Evolutionary conservation across 1,139 yeast genomes (phyloP).

Genomic region (Diutina catenulata): DNA sequence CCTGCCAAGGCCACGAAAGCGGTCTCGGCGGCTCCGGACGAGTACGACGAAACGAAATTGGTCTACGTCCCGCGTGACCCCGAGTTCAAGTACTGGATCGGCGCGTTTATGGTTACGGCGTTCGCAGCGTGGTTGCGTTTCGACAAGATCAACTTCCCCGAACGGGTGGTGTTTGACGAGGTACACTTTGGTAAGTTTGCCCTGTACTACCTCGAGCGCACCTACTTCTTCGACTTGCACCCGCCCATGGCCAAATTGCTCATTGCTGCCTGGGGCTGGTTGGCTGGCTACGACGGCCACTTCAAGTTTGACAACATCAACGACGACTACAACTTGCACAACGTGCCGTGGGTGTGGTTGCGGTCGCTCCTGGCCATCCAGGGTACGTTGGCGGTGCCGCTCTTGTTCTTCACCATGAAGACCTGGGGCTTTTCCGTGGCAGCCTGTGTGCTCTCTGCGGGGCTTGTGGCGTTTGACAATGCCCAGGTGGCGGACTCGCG

Average conservation of each 20-base stretch:
- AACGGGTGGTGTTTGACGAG: conserved; percentile 83
- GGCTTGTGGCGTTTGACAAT: conserved; percentile 72
- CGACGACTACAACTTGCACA: conserved; percentile 59
- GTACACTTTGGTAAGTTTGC: conserved; percentile 97
- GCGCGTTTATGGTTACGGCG: background rate
- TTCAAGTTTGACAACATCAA: conserved; percentile 92
- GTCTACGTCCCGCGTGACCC: background rate
- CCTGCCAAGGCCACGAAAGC: too few relatives aligned
- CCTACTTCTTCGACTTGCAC: conserved; percentile 90
- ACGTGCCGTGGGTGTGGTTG: conserved; percentile 84
- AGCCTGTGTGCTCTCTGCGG: conserved; percentile 73
- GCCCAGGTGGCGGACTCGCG: conserved; percentile 91
- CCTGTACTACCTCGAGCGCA: conserved; percentile 69
- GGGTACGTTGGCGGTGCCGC: conserved; percentile 75
- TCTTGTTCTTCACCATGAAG: conserved; percentile 72
- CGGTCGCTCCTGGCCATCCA: conserved; percentile 73
- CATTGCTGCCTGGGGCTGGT: conserved; percentile 82
- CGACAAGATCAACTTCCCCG: background rate
- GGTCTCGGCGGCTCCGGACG: too few relatives aligned
- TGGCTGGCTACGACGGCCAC: conserved; percentile 78
- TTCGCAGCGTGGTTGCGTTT: conserved; percentile 4
- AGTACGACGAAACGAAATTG: too few relatives aligned
- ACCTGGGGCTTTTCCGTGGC: conserved; percentile 70
- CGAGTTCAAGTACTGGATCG: conserved; percentile 1
- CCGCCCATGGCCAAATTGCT: conserved; percentile 95